Base-by-base conservation (phyloP, 495 filamentous ascomycete genomes). In the Patellaria atrata region DNA sequence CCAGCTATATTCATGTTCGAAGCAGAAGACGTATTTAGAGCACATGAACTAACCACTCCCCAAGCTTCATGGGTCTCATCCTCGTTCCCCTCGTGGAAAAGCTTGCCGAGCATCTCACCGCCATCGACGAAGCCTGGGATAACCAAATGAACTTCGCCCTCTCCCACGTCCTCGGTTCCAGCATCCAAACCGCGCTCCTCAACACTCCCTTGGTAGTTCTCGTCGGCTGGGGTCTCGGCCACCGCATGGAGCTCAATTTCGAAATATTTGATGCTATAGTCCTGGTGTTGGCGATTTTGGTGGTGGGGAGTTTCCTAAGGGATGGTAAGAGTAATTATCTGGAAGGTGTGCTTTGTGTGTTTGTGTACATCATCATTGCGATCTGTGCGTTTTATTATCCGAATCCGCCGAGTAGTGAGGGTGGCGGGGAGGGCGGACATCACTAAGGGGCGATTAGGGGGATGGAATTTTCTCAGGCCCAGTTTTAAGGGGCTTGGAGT, bases 41-140 rank as follows among this genome's bases (percentile, higher is more conserved):
- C n/a, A n/a, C n/a, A n/a, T n/a, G n/a, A n/a, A n/a, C n/a, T n/a
- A n/a, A n/a, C n/a, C n/a, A n/a, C n/a, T n/a, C n/a, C n/a, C n/a
- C 9, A 13, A 13, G 40, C 12, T 57, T 57, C 39, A 44, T 58
- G 14, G 58, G 57, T 32, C 42, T 61, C 18, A 65, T 65, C 32
- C 61, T 83, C 2, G 61, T 84, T 0, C 87, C 86, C 2, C 62
- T 94, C 1, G 85, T 93, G 5, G 86, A 94, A 49, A 94, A 94
- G 52, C 77, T 75, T 0, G 82, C 83, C 7, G 86, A 94, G 61
- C 86, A 94, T 53, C 57, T 93, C 23, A 92, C 79, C 0, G 81
- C 85, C 9, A 58, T 94, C 27, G 86, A 94, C 54, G 86, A 94
- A 62, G 87, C 86, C 7, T 92, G 75, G 67, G 81, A 83, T 53